phyloP scores from a whole-genome alignment of 257 asterid species.

The Knoxia roxburghii region DNA sequence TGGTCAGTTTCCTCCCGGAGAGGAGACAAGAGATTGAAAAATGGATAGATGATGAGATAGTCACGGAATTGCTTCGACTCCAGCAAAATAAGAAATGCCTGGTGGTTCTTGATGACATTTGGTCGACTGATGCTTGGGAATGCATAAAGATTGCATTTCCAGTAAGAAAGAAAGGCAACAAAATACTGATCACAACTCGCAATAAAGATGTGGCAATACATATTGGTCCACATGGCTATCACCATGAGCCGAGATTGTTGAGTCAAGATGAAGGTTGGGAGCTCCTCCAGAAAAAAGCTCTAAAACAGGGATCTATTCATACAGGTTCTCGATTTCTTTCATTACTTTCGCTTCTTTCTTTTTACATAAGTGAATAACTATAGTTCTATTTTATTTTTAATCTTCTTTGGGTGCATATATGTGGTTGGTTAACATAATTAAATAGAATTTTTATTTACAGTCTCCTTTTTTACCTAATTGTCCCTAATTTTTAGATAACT shows the following conservation, averaged over 20 bases:
- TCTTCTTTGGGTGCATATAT: too few species aligned
- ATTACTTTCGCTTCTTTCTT: too few species aligned
- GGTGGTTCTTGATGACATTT: constrained; percentile 10
- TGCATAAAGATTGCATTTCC: constrained; percentile 9
- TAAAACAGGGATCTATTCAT: background rate
- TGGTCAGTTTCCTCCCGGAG: background rate
- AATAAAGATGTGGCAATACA: background rate
- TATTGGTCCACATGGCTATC: background rate
- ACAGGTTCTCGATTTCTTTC: background rate
- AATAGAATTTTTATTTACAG: too few species aligned
- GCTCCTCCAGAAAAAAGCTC: background rate
- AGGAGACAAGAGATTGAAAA: background rate
- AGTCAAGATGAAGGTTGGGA: background rate
- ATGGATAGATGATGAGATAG: background rate
- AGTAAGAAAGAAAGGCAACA: background rate
- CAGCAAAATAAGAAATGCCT: background rate
- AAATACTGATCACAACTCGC: constrained; percentile 10
- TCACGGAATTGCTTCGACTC: background rate
- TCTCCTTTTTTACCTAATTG: too few species aligned
- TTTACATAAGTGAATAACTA: too few species aligned
- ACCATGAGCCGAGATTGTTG: background rate
- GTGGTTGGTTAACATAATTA: too few species aligned
- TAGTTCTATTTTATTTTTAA: too few species aligned
- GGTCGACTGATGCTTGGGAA: background rate
- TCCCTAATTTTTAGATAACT: too few species aligned